These are phyloP conservation scores for Colletotrichum destructivum DNA, from an alignment of 2,329 filamentous ascomycete genomes.

Conservation along the genomic window DNA sequence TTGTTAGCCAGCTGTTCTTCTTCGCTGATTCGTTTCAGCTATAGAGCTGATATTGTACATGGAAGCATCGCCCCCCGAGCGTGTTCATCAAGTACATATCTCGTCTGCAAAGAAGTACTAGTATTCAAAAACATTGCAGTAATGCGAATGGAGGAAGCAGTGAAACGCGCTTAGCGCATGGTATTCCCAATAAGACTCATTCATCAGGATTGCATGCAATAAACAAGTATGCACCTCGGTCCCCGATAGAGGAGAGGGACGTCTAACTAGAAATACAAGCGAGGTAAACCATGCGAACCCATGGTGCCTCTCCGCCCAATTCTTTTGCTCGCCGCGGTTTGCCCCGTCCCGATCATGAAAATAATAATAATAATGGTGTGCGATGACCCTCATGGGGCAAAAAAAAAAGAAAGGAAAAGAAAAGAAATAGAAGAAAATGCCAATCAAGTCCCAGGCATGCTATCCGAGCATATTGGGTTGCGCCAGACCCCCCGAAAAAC, in stretches of 20 bases:
- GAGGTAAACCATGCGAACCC: conserved; percentile 14
- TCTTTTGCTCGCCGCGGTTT: conserved; percentile 15
- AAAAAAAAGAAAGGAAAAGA: not conserved
- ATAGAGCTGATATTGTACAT: too few species aligned
- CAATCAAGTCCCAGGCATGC: conserved; percentile 17
- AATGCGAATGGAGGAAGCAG: not conserved
- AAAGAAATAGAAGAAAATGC: not conserved
- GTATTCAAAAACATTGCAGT: not conserved
- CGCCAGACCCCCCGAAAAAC: conserved; percentile 27
- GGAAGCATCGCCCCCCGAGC: too few species aligned
- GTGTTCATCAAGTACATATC: too few species aligned
- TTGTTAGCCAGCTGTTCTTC: not conserved
- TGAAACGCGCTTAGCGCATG: not conserved
- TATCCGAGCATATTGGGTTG: conserved; percentile 8
- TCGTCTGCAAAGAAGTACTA: not conserved
- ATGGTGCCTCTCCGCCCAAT: not conserved
- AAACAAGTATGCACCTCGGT: conserved; percentile 18
- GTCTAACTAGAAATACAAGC: conserved; percentile 40
- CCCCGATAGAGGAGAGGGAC: conserved; percentile 15
- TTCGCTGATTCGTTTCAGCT: not conserved
- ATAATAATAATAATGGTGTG: not conserved
- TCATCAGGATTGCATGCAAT: conserved; percentile 29
- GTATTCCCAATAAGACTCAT: conserved; percentile 22
- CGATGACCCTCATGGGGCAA: not conserved
- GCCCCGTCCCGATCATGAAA: conserved; percentile 17